Percentiles rank a stretch among this genome's conserved stretches.
Evolutionary conservation across 139 green algal species (phyloP).

Genomic region (Picochlorum sp.): DNA sequence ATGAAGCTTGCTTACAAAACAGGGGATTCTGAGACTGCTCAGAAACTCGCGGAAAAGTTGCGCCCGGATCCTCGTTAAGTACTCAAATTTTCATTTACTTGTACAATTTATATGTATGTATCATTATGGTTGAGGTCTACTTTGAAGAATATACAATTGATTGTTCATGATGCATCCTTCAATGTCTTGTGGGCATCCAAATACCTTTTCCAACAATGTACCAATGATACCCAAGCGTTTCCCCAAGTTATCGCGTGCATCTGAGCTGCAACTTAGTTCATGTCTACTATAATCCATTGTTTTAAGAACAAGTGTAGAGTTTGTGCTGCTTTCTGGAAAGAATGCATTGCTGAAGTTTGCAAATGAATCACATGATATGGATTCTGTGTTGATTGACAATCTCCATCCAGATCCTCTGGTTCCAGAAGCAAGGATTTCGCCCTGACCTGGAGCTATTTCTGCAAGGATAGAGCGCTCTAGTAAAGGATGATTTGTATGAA

Average conservation of each 20-base stretch:
- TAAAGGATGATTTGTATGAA: slow-evolving; percentile 75
- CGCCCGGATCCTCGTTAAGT: slow-evolving; percentile 1
- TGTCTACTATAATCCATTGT: slow-evolving; percentile 81
- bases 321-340: slow-evolving; percentile 17
- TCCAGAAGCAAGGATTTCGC: slow-evolving; percentile 85
- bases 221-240: slow-evolving; percentile 48
- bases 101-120: background rate
- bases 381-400: slow-evolving; percentile 60
- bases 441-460: slow-evolving; percentile 80
- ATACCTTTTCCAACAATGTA: slow-evolving; percentile 49
- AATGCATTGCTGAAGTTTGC: slow-evolving; percentile 85
- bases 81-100: background rate
- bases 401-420: slow-evolving; percentile 82
- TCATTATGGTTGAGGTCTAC: slow-evolving; percentile 75
- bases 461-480: slow-evolving; percentile 46
- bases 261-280: slow-evolving; percentile 9
- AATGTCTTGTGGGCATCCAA: slow-evolving; percentile 79
- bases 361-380: slow-evolving; percentile 69
- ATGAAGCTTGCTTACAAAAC: slow-evolving; percentile 79
- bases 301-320: slow-evolving; percentile 19
- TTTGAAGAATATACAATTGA: slow-evolving; percentile 83
- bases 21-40: slow-evolving; percentile 50
- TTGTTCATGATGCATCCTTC: slow-evolving; percentile 74
- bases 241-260: slow-evolving; percentile 28
- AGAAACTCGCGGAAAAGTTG: slow-evolving; percentile 20